Evolutionary conservation across 371 early-diverging fungal species (phyloP), one percentile per base, ranked within the genome.

Genomic region (Mortierella sp.): DNA sequence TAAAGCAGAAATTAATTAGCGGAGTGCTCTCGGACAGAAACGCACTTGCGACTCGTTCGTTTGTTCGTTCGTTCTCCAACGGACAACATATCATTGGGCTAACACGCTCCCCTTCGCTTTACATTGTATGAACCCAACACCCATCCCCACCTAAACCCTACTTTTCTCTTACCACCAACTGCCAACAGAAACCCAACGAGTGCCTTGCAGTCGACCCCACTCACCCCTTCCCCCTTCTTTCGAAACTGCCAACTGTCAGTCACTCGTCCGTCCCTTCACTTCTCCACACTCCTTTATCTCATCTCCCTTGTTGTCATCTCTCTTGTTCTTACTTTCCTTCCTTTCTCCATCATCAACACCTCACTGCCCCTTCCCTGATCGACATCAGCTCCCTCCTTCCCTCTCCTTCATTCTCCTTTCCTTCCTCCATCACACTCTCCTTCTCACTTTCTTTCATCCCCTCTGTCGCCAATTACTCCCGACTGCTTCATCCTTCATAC

Each of bases 221-320:
- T 63, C 58, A 29, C 65, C 63, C 54, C 70, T 21, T 6, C 51
- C 48, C 14, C 12, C 10, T 46, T 46, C 48, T 16, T 46, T 46
- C 48, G 14, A 46, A 46, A 46, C 21, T 16, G 49, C 16, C 49
- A 51, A 51, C 51, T 21, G 51, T 51, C 51, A 51, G 32, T 32
- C 60, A 29, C 5, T 32, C 1, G 21, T 5, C 6, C 51, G 29
- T 21, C 60, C 43, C 6, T 35, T 48, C 38, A 60, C 65, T 71
- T 43, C 70, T 68, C 65, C 70, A 65, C 63, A 51, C 54, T 27
- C 48, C n/a, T 68, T 78, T 56, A 54, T 74, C n/a, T 70, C 21
- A 32, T 51, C 41, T 27, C 32, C 32, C 21, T 46, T 32, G 29
- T 54, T 32, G 29, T 54, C 60, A 58, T 58, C 32, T 29, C 71